Percentiles rank a stretch among this genome's conserved stretches.
phyloP scores from a whole-genome alignment of 495 filamentous ascomycete genomes.

The Endocarpon pusillum region DNA sequence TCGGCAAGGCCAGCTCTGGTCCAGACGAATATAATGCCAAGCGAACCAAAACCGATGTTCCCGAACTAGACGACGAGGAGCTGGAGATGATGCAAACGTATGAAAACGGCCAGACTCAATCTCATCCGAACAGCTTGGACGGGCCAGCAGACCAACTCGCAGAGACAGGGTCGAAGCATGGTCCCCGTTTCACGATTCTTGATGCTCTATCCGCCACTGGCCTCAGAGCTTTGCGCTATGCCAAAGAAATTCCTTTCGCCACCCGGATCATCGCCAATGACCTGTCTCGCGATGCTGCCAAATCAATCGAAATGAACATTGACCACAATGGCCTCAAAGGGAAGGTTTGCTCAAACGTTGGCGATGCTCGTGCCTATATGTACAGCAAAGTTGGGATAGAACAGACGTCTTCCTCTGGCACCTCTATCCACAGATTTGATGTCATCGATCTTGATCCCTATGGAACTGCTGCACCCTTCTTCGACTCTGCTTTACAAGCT shows the following conservation, averaged over 20 bases:
- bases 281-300: constrained; percentile 55
- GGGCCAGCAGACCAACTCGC: not conserved
- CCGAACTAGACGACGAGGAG: constrained; percentile 5
- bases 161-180: constrained; percentile 1
- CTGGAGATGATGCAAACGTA: constrained; percentile 1
- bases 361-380: constrained; percentile 84
- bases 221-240: constrained; percentile 80
- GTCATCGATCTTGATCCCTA: constrained; percentile 97
- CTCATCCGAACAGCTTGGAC: constrained; percentile 4
- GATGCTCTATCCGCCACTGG: constrained; percentile 93
- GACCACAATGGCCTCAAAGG: constrained; percentile 57
- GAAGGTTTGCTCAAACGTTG: constrained; percentile 53
- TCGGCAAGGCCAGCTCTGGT: constrained; percentile 6
- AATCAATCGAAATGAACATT: constrained; percentile 68
- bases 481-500: constrained; percentile 76
- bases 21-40: constrained; percentile 3
- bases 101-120: constrained; percentile 1
- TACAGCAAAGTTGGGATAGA: constrained; percentile 35
- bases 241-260: constrained; percentile 68
- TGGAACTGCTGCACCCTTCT: constrained; percentile 75
- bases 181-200: constrained; percentile 53
- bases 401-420: constrained; percentile 11
- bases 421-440: constrained; percentile 41
- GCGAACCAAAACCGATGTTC: not conserved
- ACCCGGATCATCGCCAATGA: constrained; percentile 84